Evolutionary conservation across 2,329 filamentous ascomycete species (phyloP).

Genomic region (Macrophomina pseudophaseolina): DNA sequence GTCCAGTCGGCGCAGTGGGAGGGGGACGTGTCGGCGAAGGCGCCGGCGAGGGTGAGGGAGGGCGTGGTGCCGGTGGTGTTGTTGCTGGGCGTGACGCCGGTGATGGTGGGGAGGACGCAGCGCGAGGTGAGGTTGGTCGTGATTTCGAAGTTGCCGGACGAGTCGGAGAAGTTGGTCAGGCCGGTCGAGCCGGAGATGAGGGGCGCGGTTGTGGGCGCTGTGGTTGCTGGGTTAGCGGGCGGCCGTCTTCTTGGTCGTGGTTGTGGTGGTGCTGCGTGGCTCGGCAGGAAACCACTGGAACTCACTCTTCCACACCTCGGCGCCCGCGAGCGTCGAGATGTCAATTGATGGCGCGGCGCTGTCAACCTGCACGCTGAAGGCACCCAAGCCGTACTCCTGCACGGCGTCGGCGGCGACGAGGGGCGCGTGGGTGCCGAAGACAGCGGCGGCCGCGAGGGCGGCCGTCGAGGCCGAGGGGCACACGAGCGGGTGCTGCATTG

Average conservation of each 20-base stretch:
- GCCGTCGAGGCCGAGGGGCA: constrained; percentile 8
- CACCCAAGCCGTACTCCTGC: constrained; percentile 3
- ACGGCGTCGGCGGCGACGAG: not conserved
- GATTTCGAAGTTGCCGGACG: constrained; percentile 27
- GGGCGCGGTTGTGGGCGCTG: constrained; percentile 16
- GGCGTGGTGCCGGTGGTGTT: not conserved
- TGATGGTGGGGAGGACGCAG: constrained; percentile 12
- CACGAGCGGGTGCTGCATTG: constrained; percentile 18
- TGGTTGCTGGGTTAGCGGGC: not conserved
- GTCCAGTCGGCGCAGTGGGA: constrained; percentile 1
- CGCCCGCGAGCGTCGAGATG: not conserved
- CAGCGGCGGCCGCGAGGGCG: constrained; percentile 12
- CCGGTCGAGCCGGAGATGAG: constrained; percentile 23
- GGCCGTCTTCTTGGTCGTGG: not conserved
- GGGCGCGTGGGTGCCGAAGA: not conserved
- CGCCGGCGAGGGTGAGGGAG: constrained; percentile 14
- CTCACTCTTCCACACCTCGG: constrained; percentile 24
- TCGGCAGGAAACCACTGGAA: too few species aligned
- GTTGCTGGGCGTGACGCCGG: not conserved
- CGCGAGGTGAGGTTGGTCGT: not conserved
- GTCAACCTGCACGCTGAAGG: constrained; percentile 10
- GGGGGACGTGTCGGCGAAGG: constrained; percentile 10
- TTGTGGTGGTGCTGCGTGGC: too few species aligned
- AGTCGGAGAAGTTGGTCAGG: constrained; percentile 24
- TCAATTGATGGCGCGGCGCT: not conserved